phyloP scores from a whole-genome alignment of 2,329 filamentous ascomycete species.

The Peltaster fructicola region DNA sequence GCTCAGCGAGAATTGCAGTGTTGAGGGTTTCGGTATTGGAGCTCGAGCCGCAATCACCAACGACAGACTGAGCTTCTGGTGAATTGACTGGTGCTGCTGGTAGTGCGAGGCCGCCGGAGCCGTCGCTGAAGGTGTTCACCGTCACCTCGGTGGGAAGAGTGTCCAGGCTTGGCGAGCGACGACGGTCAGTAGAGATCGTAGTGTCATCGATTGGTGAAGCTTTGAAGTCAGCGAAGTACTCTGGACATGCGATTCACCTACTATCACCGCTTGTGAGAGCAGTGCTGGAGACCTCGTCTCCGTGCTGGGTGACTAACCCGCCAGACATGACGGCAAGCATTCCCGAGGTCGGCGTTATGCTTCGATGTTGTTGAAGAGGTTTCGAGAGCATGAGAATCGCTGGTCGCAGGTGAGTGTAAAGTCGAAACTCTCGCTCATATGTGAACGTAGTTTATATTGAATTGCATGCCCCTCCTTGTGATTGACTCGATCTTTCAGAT shows the following conservation, averaged over 20 bases:
- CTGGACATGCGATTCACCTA: neutral
- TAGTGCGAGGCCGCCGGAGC: slow-evolving; percentile 4
- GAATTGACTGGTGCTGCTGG: slow-evolving; percentile 7
- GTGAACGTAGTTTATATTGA: no score
- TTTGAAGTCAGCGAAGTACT: neutral
- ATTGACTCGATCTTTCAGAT: no score
- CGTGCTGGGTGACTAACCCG: no score
- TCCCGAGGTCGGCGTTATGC: no score
- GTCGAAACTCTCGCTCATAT: no score
- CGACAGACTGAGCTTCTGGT: slow-evolving; percentile 5
- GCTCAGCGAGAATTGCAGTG: slow-evolving; percentile 2
- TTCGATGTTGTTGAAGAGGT: neutral
- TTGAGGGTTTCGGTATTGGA: slow-evolving; percentile 2
- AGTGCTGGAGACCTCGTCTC: slow-evolving; percentile 1
- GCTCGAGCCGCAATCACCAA: slow-evolving; percentile 1
- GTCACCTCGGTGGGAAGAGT: slow-evolving; percentile 3
- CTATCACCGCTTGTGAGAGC: slow-evolving; percentile 4
- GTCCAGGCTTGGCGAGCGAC: slow-evolving; percentile 4
- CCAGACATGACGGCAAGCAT: no score
- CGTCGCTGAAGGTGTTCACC: slow-evolving; percentile 3
- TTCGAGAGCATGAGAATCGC: neutral
- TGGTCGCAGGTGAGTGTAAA: no score
- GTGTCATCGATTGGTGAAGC: slow-evolving; percentile 2
- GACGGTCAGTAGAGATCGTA: slow-evolving; percentile 2
- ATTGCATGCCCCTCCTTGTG: no score